These are phyloP conservation scores for Ogataea methanolica DNA, from an alignment of 805 yeast species.

Conservation along the genomic window DNA sequence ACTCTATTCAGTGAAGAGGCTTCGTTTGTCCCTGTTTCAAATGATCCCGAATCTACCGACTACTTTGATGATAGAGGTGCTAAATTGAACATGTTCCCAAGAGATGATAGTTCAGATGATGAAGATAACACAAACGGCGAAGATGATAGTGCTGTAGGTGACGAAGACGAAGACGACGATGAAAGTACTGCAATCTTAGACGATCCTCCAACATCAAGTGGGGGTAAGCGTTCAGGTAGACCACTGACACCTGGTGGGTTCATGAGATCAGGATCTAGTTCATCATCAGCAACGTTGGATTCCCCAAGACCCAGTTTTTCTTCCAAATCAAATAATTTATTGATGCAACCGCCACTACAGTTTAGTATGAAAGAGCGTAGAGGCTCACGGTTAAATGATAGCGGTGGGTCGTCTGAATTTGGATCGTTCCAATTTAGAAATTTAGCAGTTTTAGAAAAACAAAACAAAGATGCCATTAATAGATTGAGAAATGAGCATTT, in stretches of 20 bases:
- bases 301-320: slow-evolving; percentile 26
- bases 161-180: slow-evolving; percentile 6
- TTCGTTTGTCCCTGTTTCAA: slow-evolving; percentile 75
- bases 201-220: neutral
- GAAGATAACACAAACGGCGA: slow-evolving; percentile 23
- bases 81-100: slow-evolving; percentile 55
- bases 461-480: slow-evolving; percentile 88
- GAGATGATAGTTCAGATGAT: slow-evolving; percentile 31
- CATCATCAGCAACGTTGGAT: slow-evolving; percentile 24
- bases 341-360: slow-evolving; percentile 14
- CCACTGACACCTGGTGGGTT: slow-evolving; percentile 1
- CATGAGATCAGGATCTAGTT: slow-evolving; percentile 19
- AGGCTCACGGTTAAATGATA: slow-evolving; percentile 61
- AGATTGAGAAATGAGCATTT: slow-evolving; percentile 80
- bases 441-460: slow-evolving; percentile 83
- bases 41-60: slow-evolving; percentile 82
- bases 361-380: slow-evolving; percentile 64
- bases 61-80: slow-evolving; percentile 94
- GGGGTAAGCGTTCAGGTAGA: neutral
- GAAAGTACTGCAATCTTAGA: neutral
- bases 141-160: slow-evolving; percentile 5
- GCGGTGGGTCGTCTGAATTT: slow-evolving; percentile 64
- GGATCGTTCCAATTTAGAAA: slow-evolving; percentile 92
- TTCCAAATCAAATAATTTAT: slow-evolving; percentile 16
- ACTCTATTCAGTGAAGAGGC: slow-evolving; percentile 65